Evolutionary conservation across 1,284 basidiomycete species (phyloP).

Genomic region (Leccinum variabile): DNA sequence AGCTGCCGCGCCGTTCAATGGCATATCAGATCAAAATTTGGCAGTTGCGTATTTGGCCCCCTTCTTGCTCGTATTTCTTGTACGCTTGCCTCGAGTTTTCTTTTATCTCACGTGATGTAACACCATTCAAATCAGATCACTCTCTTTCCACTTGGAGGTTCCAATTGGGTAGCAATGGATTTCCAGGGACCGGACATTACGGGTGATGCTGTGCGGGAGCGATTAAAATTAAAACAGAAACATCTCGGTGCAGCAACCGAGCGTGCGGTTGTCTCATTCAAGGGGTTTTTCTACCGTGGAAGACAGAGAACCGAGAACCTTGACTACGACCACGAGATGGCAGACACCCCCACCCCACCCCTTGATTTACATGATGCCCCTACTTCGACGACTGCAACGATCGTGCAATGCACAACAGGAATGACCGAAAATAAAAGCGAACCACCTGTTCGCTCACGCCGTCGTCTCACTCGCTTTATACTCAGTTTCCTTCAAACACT

Average conservation of each 20-base stretch:
- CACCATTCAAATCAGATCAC: slow-evolving; percentile 46
- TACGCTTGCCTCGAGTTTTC: slow-evolving; percentile 25
- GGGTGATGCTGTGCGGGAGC: slow-evolving; percentile 50
- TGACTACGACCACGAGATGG: slow-evolving; percentile 13
- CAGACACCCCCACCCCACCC: not conserved
- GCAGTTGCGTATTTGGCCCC: slow-evolving; percentile 62
- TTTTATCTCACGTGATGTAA: not conserved
- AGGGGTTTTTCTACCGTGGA: not conserved
- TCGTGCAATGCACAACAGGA: slow-evolving; percentile 1
- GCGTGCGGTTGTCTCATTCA: slow-evolving; percentile 3
- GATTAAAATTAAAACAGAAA: slow-evolving; percentile 34
- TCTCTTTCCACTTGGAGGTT: slow-evolving; percentile 60
- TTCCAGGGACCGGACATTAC: slow-evolving; percentile 63
- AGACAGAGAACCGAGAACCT: not conserved
- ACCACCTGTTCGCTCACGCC: not conserved
- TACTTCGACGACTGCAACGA: slow-evolving; percentile 6
- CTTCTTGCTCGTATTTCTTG: slow-evolving; percentile 46
- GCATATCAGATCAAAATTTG: slow-evolving; percentile 50
- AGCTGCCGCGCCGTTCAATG: slow-evolving; percentile 52
- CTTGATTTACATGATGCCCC: slow-evolving; percentile 2
- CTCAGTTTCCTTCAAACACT: slow-evolving; percentile 44
- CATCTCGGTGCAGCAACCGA: slow-evolving; percentile 23
- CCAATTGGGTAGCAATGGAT: slow-evolving; percentile 54
- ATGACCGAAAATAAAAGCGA: not conserved
- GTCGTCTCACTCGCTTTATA: slow-evolving; percentile 16